A percentile compares a stretch with the other conserved stretches of the same genome.
Evolutionary conservation across 176 grass and related monocot species (phyloP).

Genomic region (Puya raimondii): DNA sequence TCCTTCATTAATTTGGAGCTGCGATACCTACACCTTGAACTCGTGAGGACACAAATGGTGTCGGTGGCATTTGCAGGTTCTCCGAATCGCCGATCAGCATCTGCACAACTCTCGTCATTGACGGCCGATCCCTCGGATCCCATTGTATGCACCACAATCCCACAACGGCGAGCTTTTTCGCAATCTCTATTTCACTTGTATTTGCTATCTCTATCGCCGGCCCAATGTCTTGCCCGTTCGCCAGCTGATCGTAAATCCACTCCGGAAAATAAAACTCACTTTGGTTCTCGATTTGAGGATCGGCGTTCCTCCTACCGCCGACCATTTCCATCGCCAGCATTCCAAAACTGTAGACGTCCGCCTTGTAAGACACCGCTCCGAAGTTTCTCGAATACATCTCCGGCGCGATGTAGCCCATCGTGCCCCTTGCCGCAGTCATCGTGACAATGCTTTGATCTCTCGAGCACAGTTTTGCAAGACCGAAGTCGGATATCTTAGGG

Average conservation of each 20-base stretch:
- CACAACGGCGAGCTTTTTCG: constrained; percentile 1
- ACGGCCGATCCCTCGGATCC: constrained; percentile 19
- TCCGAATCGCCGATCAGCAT: constrained; percentile 14
- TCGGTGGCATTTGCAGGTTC: constrained; percentile 16
- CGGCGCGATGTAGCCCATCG: constrained; percentile 7
- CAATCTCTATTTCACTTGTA: neutral
- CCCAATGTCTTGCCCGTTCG: neutral
- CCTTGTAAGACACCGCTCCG: constrained; percentile 1
- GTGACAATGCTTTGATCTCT: constrained; percentile 5
- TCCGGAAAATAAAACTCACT: constrained; percentile 8
- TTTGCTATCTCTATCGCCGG: neutral
- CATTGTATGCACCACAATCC: constrained; percentile 27
- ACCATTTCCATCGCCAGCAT: constrained; percentile 12
- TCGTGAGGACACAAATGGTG: constrained; percentile 6
- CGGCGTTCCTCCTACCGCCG: neutral
- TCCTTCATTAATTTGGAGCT: neutral
- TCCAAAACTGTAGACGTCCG: constrained; percentile 5
- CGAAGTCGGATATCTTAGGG: constrained; percentile 7
- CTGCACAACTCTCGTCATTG: constrained; percentile 25
- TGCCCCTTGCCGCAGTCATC: constrained; percentile 7
- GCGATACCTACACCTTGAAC: neutral
- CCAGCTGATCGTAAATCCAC: neutral
- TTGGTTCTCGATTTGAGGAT: neutral
- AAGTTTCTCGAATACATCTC: constrained; percentile 12
- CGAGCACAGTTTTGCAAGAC: constrained; percentile 6